Percentiles rank a stretch among this genome's conserved stretches.
These are phyloP conservation scores for Aspergillus homomorphus DNA, from an alignment of 495 filamentous ascomycete species.

Conservation along the genomic window DNA sequence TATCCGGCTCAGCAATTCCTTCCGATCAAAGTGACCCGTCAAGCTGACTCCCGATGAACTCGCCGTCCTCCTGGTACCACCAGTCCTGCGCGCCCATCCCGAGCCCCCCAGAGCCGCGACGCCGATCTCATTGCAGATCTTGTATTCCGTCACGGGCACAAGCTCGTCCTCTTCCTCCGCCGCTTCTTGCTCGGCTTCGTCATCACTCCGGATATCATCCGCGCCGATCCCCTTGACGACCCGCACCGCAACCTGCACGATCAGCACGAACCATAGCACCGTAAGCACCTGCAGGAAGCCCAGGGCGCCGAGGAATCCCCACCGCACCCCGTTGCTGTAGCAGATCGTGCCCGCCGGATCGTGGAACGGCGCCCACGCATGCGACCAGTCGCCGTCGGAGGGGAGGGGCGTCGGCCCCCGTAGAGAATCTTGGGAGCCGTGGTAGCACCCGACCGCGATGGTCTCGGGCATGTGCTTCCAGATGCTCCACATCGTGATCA, in stretches of 20 bases:
- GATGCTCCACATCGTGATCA: slow-evolving; percentile 63
- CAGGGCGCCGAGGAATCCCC: slow-evolving; percentile 63
- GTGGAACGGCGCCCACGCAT: slow-evolving; percentile 61
- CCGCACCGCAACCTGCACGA: slow-evolving; percentile 64
- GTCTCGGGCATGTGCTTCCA: slow-evolving; percentile 54
- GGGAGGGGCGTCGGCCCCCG: slow-evolving; percentile 46
- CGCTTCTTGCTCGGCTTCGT: slow-evolving; percentile 52
- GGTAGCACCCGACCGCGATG: slow-evolving; percentile 63
- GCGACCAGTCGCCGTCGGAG: slow-evolving; percentile 41
- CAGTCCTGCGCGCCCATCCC: neutral
- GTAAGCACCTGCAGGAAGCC: slow-evolving; percentile 69
- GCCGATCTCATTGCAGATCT: neutral
- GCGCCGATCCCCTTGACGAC: slow-evolving; percentile 67
- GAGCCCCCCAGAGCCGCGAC: too few species aligned
- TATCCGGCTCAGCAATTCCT: slow-evolving; percentile 57
- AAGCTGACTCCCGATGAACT: slow-evolving; percentile 27
- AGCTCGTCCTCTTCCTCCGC: slow-evolving; percentile 40
- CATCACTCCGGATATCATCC: slow-evolving; percentile 72
- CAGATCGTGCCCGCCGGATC: slow-evolving; percentile 62
- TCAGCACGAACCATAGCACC: slow-evolving; percentile 77
- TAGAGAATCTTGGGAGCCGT: slow-evolving; percentile 41
- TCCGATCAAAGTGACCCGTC: slow-evolving; percentile 41
- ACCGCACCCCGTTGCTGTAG: slow-evolving; percentile 59
- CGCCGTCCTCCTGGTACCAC: neutral
- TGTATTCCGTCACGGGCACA: neutral